Base-by-base conservation (phyloP, 345 rosid genomes). In the Pelargonium nanum region DNA sequence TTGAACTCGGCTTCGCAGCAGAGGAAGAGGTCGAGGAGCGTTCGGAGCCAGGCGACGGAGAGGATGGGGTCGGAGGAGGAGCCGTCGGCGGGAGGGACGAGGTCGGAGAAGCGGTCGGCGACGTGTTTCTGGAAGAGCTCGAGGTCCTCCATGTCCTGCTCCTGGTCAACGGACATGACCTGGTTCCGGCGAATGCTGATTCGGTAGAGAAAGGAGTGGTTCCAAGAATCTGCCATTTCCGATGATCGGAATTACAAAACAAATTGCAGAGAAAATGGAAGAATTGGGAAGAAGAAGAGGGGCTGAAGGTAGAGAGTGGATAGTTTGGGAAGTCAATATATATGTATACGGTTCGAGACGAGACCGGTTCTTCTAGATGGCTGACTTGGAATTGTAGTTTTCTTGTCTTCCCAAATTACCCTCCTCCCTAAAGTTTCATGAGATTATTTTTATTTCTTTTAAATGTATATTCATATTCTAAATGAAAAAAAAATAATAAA, bases 1-100 rank as follows among this genome's bases (percentile, higher is more conserved):
- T 93, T 88, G 81, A 89, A 93, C 64, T 93, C 97, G 0, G 97
- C 99, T 57, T 93, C 97, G 50, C 97, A 93, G 74, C 99, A 89
- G 68, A 93, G 80, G 70, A 85, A 87, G 22, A 81, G 87, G 59
- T 93, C 96, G 64, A 93, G 91, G 32, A 93, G 87, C 64, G 81
- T 87, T 20, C 96, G 80, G 12, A 87, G 77, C 97, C 99, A 93
- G 0, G 87, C 66, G 19, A 89, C 80, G 25, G 97, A 93, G 65
- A 89, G 78, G 24, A 87, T 57, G 58, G 80, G 67, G 51, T 71
- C 80, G 58, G 72, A 19, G 55, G 73, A 51, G 34, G 66, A 19
- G 56, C 57, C 69, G 25, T 79, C 68, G 6, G 4, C 45, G 45
- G 83, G 72, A 34, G 87, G 57, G 5, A 79, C 57, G 56, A 93